Base-by-base conservation (phyloP, 805 yeast species). In the Saturnispora ahearnii region DNA sequence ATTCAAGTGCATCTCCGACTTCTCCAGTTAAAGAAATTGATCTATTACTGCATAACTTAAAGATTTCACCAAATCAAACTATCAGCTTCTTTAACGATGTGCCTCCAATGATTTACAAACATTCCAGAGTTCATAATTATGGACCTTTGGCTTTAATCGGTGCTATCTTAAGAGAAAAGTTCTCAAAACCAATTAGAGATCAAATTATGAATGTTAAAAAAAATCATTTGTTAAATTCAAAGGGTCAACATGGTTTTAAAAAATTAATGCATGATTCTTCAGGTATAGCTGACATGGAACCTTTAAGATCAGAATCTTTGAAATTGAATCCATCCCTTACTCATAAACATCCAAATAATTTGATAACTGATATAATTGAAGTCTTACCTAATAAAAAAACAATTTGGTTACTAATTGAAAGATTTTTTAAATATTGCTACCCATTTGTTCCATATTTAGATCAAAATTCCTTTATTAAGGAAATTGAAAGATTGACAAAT, bases 131-230 rank as follows among this genome's bases (percentile, higher is more conserved):
- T 31, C 68, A 69, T 51, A 71, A 72, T 55, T 73, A 70, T 60
- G 84, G 83, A 1, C 79, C 83, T 0, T 67, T 77, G 33, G 61
- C 81, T 1, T 73, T 79, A 73, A 55, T 73, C 4, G 62, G 82
- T 0, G 50, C 74, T 26, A 61, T 78, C 48, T 69, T 70, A 49
- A 76, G 70, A 53, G 85, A 80, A 61, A 66, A 64, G 43, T 65
- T 64, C 57, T 41, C 69, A 50, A 56, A 59, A 15, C 62, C 68
- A 2, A 53, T 70, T n/a, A 69, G 65, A 80, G 46, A 45, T 32
- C 56, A 56, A 49, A 53, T 61, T 6, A 26, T 59, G 21, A 60
- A 56, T 18, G 46, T 45, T 32, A 64, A 58, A 40, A 58, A 53
- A 44, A 53, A 54, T 26, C 7, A 18, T 2, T 37, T 46, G 30